A percentile compares a stretch with the other conserved stretches of the same genome.
Evolutionary conservation across 495 filamentous ascomycete species (phyloP).

Genomic region (Lasiosphaeria hispida): DNA sequence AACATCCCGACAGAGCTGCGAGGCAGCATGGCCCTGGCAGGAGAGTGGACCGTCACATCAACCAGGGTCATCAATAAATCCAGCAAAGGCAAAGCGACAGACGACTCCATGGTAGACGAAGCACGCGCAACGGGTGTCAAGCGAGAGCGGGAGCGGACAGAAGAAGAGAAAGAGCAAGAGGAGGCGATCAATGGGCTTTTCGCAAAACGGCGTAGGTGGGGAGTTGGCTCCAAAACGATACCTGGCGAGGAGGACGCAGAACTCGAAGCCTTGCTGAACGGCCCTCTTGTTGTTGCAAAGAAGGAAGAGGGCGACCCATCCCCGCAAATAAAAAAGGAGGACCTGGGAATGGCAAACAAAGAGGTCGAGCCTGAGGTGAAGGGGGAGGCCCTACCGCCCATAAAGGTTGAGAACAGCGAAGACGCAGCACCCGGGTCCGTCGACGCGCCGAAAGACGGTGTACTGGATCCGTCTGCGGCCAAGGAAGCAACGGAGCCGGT

Average conservation of each 20-base stretch:
- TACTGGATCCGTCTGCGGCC: neutral
- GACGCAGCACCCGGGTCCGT: neutral
- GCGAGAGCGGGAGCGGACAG: conserved; percentile 60
- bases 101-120: conserved; percentile 38
- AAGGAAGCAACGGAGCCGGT: conserved; percentile 14
- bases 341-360: conserved; percentile 18
- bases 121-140: conserved; percentile 61
- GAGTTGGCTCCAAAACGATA: conserved; percentile 64
- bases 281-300: conserved; percentile 31
- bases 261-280: conserved; percentile 68
- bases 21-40: conserved; percentile 79
- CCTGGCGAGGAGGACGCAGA: conserved; percentile 64
- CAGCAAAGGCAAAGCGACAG: conserved; percentile 18
- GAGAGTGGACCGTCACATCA: conserved; percentile 79
- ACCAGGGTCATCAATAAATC: conserved; percentile 43
- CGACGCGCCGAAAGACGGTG: too few species aligned
- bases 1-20: conserved; percentile 77
- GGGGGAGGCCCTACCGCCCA: conserved; percentile 2
- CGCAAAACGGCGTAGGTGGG: conserved; percentile 68
- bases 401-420: conserved; percentile 3
- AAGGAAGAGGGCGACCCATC: conserved; percentile 26
- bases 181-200: conserved; percentile 55
- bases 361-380: conserved; percentile 34
- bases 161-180: conserved; percentile 64
- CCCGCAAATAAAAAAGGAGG: conserved; percentile 22